Percentiles rank a stretch among this genome's conserved stretches.
Evolutionary conservation across 345 rosid species (phyloP).

Genomic region (Noccaea caerulescens): DNA sequence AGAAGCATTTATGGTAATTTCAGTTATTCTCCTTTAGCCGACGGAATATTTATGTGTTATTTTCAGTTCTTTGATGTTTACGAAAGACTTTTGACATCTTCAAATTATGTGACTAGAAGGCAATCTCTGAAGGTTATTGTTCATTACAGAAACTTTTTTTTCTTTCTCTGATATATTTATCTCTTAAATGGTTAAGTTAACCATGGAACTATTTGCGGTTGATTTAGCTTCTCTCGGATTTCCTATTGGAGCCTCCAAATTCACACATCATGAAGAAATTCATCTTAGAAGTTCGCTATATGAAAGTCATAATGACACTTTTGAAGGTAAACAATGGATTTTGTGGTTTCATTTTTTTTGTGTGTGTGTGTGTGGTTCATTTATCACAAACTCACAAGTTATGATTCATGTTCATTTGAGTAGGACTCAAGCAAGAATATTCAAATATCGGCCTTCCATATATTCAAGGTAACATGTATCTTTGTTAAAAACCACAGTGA

Average conservation of each 20-base stretch:
- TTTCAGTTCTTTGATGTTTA: constrained; percentile 88
- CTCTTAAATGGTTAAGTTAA: constrained; percentile 16
- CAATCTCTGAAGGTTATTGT: constrained; percentile 89
- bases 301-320: constrained; percentile 93
- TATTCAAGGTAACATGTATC: constrained; percentile 69
- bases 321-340: constrained; percentile 59
- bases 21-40: constrained; percentile 35
- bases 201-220: constrained; percentile 37
- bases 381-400: constrained; percentile 16
- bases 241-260: constrained; percentile 87
- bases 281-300: constrained; percentile 80
- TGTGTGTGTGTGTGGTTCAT: neutral
- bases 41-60: constrained; percentile 35
- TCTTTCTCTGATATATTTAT: neutral
- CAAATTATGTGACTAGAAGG: constrained; percentile 95
- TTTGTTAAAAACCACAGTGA: neutral
- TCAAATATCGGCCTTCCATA: constrained; percentile 90
- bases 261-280: constrained; percentile 91
- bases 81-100: constrained; percentile 80
- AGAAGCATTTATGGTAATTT: constrained; percentile 1
- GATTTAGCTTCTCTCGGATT: constrained; percentile 85
- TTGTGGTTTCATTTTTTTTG: constrained; percentile 9
- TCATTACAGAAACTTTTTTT: constrained; percentile 16
- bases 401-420: constrained; percentile 36
- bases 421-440: constrained; percentile 97